phyloP scores from a whole-genome alignment of 2,329 filamentous ascomycete genomes.

The Pestalotiopsis fici region DNA sequence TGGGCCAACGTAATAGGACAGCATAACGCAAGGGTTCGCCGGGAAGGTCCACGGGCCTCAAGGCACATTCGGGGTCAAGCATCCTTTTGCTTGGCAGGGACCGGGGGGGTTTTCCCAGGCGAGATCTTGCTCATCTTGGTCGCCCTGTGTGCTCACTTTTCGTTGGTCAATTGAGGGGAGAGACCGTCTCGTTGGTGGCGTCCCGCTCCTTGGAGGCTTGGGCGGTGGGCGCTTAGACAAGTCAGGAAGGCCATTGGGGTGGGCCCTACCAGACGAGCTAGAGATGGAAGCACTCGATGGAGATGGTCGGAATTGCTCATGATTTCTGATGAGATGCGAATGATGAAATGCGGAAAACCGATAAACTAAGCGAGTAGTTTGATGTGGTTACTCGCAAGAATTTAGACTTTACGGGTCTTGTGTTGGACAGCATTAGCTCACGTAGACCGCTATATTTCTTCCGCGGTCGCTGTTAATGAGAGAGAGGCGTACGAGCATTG shows the following conservation, averaged over 20 bases:
- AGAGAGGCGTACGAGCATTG: not conserved
- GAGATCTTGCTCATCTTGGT: not conserved
- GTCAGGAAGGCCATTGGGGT: slow-evolving; percentile 3
- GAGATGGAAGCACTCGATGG: not conserved
- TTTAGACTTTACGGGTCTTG: not conserved
- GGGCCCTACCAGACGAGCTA: not conserved
- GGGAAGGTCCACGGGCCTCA: slow-evolving; percentile 5
- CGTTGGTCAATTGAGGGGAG: slow-evolving; percentile 1
- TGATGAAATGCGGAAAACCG: not conserved
- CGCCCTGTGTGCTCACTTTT: not conserved
- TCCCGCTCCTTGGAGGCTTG: not conserved
- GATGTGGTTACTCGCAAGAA: not conserved
- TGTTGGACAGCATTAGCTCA: not conserved
- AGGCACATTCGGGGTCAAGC: not conserved
- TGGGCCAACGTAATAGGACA: slow-evolving; percentile 21
- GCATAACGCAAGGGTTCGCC: slow-evolving; percentile 7
- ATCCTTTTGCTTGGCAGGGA: slow-evolving; percentile 5
- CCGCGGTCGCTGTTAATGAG: not conserved
- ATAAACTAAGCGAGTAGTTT: not conserved
- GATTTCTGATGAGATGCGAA: not conserved
- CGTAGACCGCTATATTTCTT: not conserved
- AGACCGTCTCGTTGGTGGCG: not conserved
- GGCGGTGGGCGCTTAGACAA: not conserved
- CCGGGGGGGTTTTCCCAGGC: not conserved
- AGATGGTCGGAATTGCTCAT: not conserved